Evolutionary conservation across 2,329 filamentous ascomycete species (phyloP).

Genomic region (Colletotrichum sp.): DNA sequence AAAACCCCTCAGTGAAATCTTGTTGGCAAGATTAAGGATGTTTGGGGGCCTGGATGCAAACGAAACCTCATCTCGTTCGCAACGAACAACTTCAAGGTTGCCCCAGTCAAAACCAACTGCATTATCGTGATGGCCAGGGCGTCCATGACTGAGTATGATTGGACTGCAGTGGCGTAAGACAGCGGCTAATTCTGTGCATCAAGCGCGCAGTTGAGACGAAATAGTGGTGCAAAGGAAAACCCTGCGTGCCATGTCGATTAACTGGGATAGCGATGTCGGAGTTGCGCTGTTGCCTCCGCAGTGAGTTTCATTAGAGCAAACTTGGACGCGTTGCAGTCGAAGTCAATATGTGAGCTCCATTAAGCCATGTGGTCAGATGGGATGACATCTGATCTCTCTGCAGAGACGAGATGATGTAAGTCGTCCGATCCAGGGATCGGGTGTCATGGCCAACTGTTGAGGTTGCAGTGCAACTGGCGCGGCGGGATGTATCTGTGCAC

Average conservation of each 20-base stretch:
- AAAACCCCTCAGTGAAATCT: slow-evolving; percentile 4
- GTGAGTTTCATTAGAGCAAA: slow-evolving; percentile 1
- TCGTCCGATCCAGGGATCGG: background rate
- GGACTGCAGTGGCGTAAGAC: background rate
- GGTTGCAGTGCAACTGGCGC: slow-evolving; percentile 5
- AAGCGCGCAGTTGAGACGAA: background rate
- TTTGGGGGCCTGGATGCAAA: background rate
- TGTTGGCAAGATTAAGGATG: slow-evolving; percentile 9
- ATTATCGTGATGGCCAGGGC: background rate
- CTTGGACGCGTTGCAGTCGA: background rate
- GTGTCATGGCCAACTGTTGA: background rate
- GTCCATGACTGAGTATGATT: background rate
- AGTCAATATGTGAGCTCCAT: background rate
- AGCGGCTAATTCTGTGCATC: background rate
- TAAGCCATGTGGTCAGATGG: background rate
- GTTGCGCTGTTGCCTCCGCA: background rate
- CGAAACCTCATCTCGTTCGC: slow-evolving; percentile 8
- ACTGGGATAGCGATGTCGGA: slow-evolving; percentile 6
- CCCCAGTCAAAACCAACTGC: background rate
- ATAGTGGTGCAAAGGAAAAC: background rate
- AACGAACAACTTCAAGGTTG: background rate
- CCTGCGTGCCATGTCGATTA: background rate
- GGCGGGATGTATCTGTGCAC: slow-evolving; percentile 7
- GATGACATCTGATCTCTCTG: background rate
- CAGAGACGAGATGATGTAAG: slow-evolving; percentile 1